phyloP scores from a whole-genome alignment of 805 yeast species.

The Pachysolen tannophilus region DNA sequence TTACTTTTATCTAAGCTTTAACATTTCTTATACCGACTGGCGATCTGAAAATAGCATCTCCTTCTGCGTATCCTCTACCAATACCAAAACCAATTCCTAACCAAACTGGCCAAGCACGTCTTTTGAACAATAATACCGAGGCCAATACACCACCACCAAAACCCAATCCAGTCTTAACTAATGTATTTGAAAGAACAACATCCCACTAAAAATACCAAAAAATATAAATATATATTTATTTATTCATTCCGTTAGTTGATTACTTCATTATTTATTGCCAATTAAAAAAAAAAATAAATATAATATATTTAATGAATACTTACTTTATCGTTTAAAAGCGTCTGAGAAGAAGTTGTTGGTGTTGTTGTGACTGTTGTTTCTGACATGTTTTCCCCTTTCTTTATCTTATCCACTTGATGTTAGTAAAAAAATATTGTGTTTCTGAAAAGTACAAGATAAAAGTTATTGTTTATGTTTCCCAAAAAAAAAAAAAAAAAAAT shows the following conservation, averaged over 20 bases:
- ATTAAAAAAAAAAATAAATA: not conserved
- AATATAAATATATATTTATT: conserved; percentile 2
- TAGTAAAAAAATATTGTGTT: too few relatives aligned
- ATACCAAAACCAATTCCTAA: conserved; percentile 94
- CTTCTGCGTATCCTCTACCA: conserved; percentile 97
- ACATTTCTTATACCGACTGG: conserved; percentile 70
- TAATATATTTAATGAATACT: conserved; percentile 10
- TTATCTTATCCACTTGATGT: too few relatives aligned
- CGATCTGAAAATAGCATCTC: conserved; percentile 92
- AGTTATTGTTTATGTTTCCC: too few relatives aligned
- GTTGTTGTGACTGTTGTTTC: conserved; percentile 4
- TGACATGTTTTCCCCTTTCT: conserved; percentile 8
- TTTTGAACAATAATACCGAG: conserved; percentile 80
- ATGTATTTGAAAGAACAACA: conserved; percentile 85
- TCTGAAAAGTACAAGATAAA: too few relatives aligned
- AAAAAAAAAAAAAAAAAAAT: too few relatives aligned
- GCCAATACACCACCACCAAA: conserved; percentile 94
- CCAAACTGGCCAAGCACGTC: conserved; percentile 98
- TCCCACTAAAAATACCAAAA: conserved; percentile 55
- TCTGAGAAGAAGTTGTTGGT: conserved; percentile 37
- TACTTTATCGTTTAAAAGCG: conserved; percentile 53
- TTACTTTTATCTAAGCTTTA: conserved; percentile 52
- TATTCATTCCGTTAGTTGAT: not conserved
- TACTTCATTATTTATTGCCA: not conserved
- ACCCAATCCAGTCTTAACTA: conserved; percentile 94